Conservation (phyloP, 148 eudicot species). For the Camellia lanceoleosa region DNA sequence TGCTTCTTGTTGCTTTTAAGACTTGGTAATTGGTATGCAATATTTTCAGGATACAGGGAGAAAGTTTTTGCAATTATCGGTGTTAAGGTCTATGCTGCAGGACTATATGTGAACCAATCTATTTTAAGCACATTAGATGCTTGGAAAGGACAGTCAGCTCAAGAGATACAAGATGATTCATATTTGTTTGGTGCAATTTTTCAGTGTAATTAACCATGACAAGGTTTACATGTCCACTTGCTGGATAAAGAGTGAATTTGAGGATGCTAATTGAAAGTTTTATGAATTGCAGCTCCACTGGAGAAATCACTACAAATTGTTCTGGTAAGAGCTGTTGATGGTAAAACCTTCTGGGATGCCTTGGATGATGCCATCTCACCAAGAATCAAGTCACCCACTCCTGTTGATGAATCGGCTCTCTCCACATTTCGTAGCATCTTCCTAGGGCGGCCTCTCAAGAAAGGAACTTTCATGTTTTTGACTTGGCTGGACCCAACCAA, state of each 20-base stretch:
- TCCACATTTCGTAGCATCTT: conserved; percentile 65
- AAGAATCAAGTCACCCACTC: conserved; percentile 54
- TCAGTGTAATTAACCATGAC: conserved; percentile 44
- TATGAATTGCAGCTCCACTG: conserved; percentile 58
- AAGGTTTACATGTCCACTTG: neutral
- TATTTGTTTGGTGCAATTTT: conserved; percentile 57
- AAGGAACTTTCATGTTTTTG: conserved; percentile 73
- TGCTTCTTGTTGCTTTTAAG: neutral
- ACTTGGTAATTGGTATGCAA: neutral
- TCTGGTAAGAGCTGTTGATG: conserved; percentile 90
- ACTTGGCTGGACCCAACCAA: conserved; percentile 80
- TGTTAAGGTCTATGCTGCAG: conserved; percentile 93
- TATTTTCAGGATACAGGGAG: conserved; percentile 83
- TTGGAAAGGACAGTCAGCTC: conserved; percentile 55
- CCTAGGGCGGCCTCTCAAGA: conserved; percentile 65
- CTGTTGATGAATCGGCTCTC: conserved; percentile 61
- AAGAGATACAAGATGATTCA: conserved; percentile 42
- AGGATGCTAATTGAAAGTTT: conserved; percentile 7
- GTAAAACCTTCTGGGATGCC: conserved; percentile 97
- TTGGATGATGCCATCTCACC: conserved; percentile 85
- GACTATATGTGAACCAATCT: conserved; percentile 56
- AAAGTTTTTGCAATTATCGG: conserved; percentile 89
- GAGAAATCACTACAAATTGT: conserved; percentile 83
- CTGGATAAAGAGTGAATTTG: neutral
- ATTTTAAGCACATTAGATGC: conserved; percentile 48